Percentiles rank a stretch among this genome's conserved stretches.
These are phyloP conservation scores for Yamadazyma ubonensis DNA, from an alignment of 805 yeast species.

Conservation along the genomic window DNA sequence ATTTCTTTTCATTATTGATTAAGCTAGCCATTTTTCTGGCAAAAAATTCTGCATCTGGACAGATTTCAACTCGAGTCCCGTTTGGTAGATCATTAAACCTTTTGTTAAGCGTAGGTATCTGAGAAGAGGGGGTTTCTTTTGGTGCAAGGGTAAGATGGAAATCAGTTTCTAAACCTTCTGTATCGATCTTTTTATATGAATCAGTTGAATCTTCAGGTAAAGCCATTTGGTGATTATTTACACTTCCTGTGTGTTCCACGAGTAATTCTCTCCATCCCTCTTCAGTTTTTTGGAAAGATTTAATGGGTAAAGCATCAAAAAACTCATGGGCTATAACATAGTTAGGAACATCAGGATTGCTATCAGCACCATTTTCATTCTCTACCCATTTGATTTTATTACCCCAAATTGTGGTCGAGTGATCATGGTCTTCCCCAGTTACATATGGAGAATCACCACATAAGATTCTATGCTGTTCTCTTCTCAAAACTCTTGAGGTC, in stretches of 20 bases:
- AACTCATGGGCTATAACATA: conserved; percentile 82
- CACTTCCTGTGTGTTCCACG: conserved; percentile 54
- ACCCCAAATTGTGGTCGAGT: conserved; percentile 50
- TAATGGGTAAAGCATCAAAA: conserved; percentile 82
- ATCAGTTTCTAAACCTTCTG: conserved; percentile 24
- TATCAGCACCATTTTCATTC: conserved; percentile 48
- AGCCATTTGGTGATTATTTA: conserved; percentile 32
- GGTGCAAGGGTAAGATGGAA: conserved; percentile 61
- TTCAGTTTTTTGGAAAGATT: conserved; percentile 58
- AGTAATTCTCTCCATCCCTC: conserved; percentile 78
- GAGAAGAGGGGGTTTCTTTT: conserved; percentile 60
- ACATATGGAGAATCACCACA: conserved; percentile 33
- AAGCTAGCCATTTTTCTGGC: conserved; percentile 52
- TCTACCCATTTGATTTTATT: conserved; percentile 58
- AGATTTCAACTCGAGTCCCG: conserved; percentile 65
- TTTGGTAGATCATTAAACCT: conserved; percentile 55
- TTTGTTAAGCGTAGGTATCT: conserved; percentile 49
- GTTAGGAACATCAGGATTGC: conserved; percentile 40
- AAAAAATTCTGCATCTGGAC: conserved; percentile 68
- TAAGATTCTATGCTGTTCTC: conserved; percentile 51
- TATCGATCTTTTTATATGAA: conserved; percentile 12
- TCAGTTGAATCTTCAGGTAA: conserved; percentile 21
- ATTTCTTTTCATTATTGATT: conserved; percentile 33
- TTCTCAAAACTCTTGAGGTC: conserved; percentile 64
- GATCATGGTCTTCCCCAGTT: conserved; percentile 30